Conservation (phyloP, 2,329 filamentous ascomycete genomes). For the Albifimbria verrucaria region DNA sequence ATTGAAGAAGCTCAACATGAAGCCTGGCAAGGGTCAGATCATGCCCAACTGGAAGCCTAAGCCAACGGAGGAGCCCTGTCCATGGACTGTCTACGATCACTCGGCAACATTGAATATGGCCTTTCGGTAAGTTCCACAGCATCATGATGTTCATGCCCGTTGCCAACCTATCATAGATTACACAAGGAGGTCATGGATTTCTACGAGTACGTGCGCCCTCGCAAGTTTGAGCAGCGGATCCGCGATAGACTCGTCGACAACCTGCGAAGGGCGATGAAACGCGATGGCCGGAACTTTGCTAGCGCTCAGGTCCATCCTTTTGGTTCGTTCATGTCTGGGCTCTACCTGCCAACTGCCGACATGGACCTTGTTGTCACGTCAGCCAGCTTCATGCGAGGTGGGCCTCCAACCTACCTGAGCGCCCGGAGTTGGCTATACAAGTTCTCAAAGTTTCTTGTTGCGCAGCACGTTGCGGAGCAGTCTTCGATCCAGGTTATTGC, state of each 20-base stretch:
- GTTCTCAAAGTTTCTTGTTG: conserved; percentile 59
- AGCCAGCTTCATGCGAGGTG: conserved; percentile 51
- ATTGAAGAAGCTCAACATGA: conserved; percentile 49
- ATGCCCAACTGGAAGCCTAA: conserved; percentile 49
- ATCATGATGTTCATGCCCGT: neutral
- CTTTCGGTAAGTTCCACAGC: conserved; percentile 47
- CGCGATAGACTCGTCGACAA: conserved; percentile 70
- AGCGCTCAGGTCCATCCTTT: conserved; percentile 70
- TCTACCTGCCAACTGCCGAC: conserved; percentile 71
- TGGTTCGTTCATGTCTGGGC: conserved; percentile 88
- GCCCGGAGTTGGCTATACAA: conserved; percentile 57
- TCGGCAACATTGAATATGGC: conserved; percentile 49
- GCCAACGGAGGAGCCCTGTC: conserved; percentile 42
- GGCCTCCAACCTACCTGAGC: conserved; percentile 42
- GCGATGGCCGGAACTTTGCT: conserved; percentile 44
- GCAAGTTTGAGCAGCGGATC: conserved; percentile 71
- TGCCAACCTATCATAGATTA: conserved; percentile 47
- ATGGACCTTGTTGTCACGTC: conserved; percentile 88
- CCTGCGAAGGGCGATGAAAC: conserved; percentile 57
- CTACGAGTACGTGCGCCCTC: conserved; percentile 78
- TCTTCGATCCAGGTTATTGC: conserved; percentile 65
- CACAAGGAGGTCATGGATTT: conserved; percentile 91
- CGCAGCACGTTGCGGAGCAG: conserved; percentile 52
- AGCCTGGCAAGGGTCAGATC: conserved; percentile 47
- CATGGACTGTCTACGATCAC: conserved; percentile 62